Base-by-base conservation (phyloP, 1,139 yeast species). In the Yamadazyma buinensis region DNA sequence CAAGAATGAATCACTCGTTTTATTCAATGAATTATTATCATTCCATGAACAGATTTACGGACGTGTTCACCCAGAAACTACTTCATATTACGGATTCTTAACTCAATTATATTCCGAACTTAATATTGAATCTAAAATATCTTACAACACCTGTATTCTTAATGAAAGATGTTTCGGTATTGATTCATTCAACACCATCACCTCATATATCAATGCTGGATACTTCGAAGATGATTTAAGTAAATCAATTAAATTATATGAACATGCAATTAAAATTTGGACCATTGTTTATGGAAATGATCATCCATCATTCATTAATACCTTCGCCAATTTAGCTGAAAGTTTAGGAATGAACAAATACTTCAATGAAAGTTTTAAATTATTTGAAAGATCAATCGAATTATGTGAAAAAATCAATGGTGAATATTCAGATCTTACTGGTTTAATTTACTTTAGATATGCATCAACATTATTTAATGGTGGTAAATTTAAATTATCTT, bases 21-120 rank as follows among this genome's bases (percentile, higher is more conserved):
- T 86, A 35, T 64, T 88, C 47, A 63, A 71, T 25, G 96, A 90
- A 56, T 72, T 94, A 29, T 63, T 86, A 32, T 64, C 82, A 5
- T 71, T 87, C 38, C 78, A 79, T 46, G 95, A 90, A 55, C 95
- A 88, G 54, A 78, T 86, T 22, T 85, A 85, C 49, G 97, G 97
- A 15, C 60, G 73, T 28, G 73, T 92, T 23, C 95, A 88, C 52
- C 75, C 83, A 9, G 88, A 83, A 47, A 85, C 92, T 26, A 88
- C 92, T 14, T 75, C 74, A 36, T 79, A 81, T 28, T 84, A 81
- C 53, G 65, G 77, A 28, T 66, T 75, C 22, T 66, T 86, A 30
- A 80, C 95, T 10, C 79, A 81, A 45, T 60, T 79, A 17, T 84
- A 80, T 60, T 75, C 78, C 41, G 87, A 82, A 41, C 55, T 80